These are phyloP conservation scores for Staphylotrichum longicolle DNA, from an alignment of 495 filamentous ascomycete species.

Conservation along the genomic window DNA sequence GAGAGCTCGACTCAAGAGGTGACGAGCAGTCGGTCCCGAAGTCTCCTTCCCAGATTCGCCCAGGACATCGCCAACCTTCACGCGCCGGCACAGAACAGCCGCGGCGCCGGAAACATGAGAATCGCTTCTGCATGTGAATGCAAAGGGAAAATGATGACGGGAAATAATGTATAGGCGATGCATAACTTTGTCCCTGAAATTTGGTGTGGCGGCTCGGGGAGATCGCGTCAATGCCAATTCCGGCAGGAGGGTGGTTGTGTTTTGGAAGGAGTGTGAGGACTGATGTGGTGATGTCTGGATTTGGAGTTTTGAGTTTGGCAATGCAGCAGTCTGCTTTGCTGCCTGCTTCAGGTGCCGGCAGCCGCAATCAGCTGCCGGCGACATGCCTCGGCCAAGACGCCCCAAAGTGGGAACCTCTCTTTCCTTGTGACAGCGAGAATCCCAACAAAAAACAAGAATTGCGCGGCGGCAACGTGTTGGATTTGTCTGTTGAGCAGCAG, in stretches of 20 bases:
- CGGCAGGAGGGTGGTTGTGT: too few species aligned
- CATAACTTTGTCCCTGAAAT: too few species aligned
- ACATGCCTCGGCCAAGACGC: constrained; percentile 8
- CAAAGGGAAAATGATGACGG: not conserved
- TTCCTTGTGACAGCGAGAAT: constrained; percentile 11
- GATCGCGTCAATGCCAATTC: too few species aligned
- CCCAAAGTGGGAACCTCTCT: constrained; percentile 13
- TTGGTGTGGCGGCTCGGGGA: too few species aligned
- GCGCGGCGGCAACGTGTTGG: not conserved
- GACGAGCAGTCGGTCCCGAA: not conserved
- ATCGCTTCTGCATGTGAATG: not conserved
- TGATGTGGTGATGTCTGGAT: too few species aligned
- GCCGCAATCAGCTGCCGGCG: not conserved
- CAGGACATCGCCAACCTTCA: not conserved
- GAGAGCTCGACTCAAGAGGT: too few species aligned
- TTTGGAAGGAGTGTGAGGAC: too few species aligned
- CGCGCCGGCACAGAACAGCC: not conserved
- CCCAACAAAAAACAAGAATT: constrained; percentile 20
- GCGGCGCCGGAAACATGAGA: not conserved
- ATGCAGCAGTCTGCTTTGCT: too few species aligned
- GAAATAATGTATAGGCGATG: not conserved
- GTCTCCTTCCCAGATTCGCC: not conserved
- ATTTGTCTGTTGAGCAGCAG: not conserved
- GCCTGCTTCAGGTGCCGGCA: not conserved
- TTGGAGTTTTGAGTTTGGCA: too few species aligned